These are phyloP conservation scores for Suhomyces guaymorum DNA, from an alignment of 1,139 yeast species.

Conservation along the genomic window DNA sequence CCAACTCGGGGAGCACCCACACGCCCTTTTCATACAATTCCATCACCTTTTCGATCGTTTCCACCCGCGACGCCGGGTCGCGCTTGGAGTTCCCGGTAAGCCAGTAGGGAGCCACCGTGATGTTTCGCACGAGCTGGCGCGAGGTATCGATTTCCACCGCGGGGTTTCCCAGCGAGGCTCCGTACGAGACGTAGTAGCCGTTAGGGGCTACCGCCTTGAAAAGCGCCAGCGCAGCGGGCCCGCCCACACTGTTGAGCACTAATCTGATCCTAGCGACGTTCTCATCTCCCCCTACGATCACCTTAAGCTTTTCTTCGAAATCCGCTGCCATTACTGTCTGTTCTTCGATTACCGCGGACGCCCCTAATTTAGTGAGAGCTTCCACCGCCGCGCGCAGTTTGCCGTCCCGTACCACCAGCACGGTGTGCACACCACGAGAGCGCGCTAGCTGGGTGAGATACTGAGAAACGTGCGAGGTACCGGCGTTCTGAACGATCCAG, in stretches of 20 bases:
- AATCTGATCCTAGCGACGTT: slow-evolving; percentile 30
- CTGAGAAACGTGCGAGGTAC: slow-evolving; percentile 36
- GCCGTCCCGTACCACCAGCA: slow-evolving; percentile 36
- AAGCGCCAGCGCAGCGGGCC: slow-evolving; percentile 25
- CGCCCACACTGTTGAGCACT: slow-evolving; percentile 38
- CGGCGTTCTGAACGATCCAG: slow-evolving; percentile 39
- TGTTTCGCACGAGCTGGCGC: slow-evolving; percentile 22
- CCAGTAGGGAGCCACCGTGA: slow-evolving; percentile 23
- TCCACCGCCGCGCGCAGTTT: slow-evolving; percentile 26
- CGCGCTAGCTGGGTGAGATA: slow-evolving; percentile 34
- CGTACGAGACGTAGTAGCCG: slow-evolving; percentile 34
- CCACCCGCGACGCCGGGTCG: slow-evolving; percentile 20
- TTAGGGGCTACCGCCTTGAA: slow-evolving; percentile 27
- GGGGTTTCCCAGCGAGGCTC: slow-evolving; percentile 19
- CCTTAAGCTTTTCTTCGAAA: slow-evolving; percentile 16
- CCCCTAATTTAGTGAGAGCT: slow-evolving; percentile 30
- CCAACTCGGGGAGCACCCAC: slow-evolving; percentile 14
- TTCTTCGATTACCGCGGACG: slow-evolving; percentile 34
- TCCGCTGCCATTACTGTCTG: slow-evolving; percentile 18
- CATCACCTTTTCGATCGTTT: slow-evolving; percentile 15
- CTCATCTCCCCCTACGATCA: slow-evolving; percentile 18
- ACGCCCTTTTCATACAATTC: slow-evolving; percentile 17
- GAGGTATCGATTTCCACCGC: slow-evolving; percentile 15
- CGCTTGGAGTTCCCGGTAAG: slow-evolving; percentile 18
- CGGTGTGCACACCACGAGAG: slow-evolving; percentile 25